Evolutionary conservation across 768 basidiomycete genomes (phyloP), one percentile per base, ranked within the genome.

Genomic region (Pulveroboletus sp.): DNA sequence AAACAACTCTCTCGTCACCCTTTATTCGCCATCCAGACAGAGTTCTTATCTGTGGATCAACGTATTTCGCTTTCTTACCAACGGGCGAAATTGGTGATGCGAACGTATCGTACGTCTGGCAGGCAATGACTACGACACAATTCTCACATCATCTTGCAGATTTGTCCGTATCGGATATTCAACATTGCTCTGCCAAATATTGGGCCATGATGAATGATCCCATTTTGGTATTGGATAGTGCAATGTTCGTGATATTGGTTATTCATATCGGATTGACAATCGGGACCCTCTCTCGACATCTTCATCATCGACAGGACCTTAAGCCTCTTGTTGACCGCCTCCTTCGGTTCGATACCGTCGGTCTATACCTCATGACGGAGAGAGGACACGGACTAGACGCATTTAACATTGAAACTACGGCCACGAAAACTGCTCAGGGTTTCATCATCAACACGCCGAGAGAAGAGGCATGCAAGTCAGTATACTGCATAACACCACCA

Each of bases 341-440:
- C 16, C 62, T 82, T 36, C 70, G 72, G 17, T 77, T 81, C 35
- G 78, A 81, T n/a, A 75, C 74, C 14, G 72, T 78, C 39, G 79
- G 80, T 1, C 68, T 79, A 33, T 81, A 75, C 53, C 72, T 79
- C 38, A 63, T 81, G 36, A 74, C 76, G 0, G 81, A 81, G 64
- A 72, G 78, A 11, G 80, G 78, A 1, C 82, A 83, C 49, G 81
- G 80, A 13, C 62, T 82, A 16, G 81, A 82, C 40, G 75, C 79
- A 1, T 75, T 78, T 55, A 80, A 83, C 54, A 73, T 82, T 12
- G 80, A 83, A 59, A 83, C 82, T 7, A 83, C 80, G 13, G 82
- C 79, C 11, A 80, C 76, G 0, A 72, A 70, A 48, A 76, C 73
- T 2, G 44, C 65, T 3, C 66, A 75, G 48, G 81, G 80, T 2